These are phyloP conservation scores for Naegleria lovaniensis DNA, from an alignment of 208 protist genomes.

Conservation along the genomic window DNA sequence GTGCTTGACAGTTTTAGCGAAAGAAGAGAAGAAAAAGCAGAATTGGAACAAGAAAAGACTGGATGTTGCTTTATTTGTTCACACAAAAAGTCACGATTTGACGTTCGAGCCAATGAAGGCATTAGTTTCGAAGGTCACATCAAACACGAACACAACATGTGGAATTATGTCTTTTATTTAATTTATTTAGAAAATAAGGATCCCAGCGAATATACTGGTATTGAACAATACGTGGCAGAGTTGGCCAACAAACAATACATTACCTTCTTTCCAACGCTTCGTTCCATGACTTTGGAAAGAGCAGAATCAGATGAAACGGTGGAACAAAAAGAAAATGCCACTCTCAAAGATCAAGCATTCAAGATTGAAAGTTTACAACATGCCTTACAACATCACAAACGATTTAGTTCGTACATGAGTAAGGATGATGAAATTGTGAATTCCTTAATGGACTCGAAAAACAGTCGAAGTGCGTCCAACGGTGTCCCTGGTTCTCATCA, in stretches of 20 bases:
- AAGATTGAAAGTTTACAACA: neutral
- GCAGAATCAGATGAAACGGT: neutral
- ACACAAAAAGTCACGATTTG: conserved; percentile 45
- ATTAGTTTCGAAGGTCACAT: conserved; percentile 73
- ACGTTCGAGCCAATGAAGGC: conserved; percentile 34
- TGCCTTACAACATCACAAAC: neutral
- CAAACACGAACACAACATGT: conserved; percentile 82
- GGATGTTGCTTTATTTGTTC: conserved; percentile 62
- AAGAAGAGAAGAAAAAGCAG: conserved; percentile 39
- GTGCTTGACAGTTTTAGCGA: conserved; percentile 57
- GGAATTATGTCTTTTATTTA: conserved; percentile 87
- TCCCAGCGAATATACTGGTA: conserved; percentile 63
- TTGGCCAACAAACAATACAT: conserved; percentile 55
- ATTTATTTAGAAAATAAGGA: conserved; percentile 70
- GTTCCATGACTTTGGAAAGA: neutral
- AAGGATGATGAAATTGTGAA: neutral
- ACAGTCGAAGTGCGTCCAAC: no score
- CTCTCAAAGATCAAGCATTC: neutral
- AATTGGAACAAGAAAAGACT: conserved; percentile 39
- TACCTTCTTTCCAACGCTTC: neutral
- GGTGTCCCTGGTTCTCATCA: no score
- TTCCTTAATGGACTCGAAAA: neutral
- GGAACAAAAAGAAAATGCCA: neutral
- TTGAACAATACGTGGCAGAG: conserved; percentile 66
- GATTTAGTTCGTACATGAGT: neutral